Percentiles rank a stretch among this genome's conserved stretches.
Evolutionary conservation across 192 early-diverging fungal genomes (phyloP).

Genomic region (Fimicolochytrium jonesii): DNA sequence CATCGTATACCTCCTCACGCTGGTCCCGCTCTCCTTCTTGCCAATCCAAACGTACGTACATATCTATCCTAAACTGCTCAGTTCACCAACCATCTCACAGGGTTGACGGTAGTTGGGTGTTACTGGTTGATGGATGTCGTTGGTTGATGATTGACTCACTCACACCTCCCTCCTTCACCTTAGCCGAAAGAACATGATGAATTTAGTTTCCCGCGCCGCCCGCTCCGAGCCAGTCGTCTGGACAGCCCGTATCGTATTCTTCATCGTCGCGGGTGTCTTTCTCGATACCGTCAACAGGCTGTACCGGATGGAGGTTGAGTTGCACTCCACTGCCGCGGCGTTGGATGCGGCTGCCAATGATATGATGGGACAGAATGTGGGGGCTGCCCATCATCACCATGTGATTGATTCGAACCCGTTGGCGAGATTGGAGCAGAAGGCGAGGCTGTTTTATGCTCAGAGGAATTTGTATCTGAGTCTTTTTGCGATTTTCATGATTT

Average conservation of each 20-base stretch:
- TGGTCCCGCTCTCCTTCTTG: conserved; percentile 42
- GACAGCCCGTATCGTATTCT: conserved; percentile 35
- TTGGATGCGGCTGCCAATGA: no score
- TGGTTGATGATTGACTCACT: conserved; percentile 2
- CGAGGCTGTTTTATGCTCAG: conserved; percentile 42
- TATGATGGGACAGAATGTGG: no score
- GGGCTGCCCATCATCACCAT: no score
- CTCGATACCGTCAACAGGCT: conserved; percentile 40
- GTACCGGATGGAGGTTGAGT: conserved; percentile 31
- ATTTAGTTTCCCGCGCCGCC: conserved; percentile 15
- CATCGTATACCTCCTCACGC: conserved; percentile 31
- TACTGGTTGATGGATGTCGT: no score
- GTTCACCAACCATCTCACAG: no score
- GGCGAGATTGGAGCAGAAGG: conserved; percentile 20
- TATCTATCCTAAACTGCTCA: no score
- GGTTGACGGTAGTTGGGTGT: no score
- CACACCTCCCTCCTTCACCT: neutral
- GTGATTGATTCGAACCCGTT: no score
- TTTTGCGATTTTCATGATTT: conserved; percentile 45
- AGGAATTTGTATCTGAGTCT: conserved; percentile 48
- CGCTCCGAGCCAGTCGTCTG: conserved; percentile 37
- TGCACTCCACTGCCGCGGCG: no score
- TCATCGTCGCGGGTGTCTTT: conserved; percentile 43
- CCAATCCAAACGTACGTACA: conserved; percentile 31
- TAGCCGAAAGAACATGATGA: conserved; percentile 39